Base-by-base conservation (phyloP, 495 filamentous ascomycete genomes). In the Penicillium malachiteum region DNA sequence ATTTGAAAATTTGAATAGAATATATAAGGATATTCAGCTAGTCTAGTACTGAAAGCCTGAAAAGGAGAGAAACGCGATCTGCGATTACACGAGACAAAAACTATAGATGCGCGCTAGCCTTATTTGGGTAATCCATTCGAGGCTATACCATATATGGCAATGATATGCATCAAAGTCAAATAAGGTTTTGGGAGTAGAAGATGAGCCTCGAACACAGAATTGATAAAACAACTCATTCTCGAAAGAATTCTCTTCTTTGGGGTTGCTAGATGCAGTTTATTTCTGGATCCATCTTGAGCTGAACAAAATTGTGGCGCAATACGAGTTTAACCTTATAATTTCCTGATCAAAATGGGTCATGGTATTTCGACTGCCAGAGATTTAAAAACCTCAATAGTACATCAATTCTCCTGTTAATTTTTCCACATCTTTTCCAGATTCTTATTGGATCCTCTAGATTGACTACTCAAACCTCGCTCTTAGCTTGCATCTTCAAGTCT, bases 211-310 rank as follows among this genome's bases (percentile, higher is more conserved):
- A 37, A 5, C 34, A 37, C 21, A 26, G 21, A 26, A 26, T 26
- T 78, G 70, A 53, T 81, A 79, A 33, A 80, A 53, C 18, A 48
- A 59, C 21, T 26, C 21, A 26, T 4, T 39, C 17, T 43, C 40
- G n/a, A 43, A 43, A 43, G 16, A 12, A 10, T 52, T 51, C 14
- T 49, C 11, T 37, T 37, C 9, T 37, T 37, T 7, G 12, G 34
- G 34, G 2, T 13, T 10, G 12, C 9, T 37, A 3, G 2, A 9
- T 37, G 8, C 34, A 37, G 8, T 13, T 37, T 37, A 9, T 10
- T 10, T 37, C 9, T 37, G 34, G 12, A 37, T 37, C 12, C 7
- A 13, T 9, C 34, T 5, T 13, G 1, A 13, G 34, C 34, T 37
- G 34, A 37, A 37, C 34, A 34, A 34, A 6, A 34, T 10, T 13